These are phyloP conservation scores for Penicillium thymicola DNA, from an alignment of 2,329 filamentous ascomycete genomes.

Conservation along the genomic window DNA sequence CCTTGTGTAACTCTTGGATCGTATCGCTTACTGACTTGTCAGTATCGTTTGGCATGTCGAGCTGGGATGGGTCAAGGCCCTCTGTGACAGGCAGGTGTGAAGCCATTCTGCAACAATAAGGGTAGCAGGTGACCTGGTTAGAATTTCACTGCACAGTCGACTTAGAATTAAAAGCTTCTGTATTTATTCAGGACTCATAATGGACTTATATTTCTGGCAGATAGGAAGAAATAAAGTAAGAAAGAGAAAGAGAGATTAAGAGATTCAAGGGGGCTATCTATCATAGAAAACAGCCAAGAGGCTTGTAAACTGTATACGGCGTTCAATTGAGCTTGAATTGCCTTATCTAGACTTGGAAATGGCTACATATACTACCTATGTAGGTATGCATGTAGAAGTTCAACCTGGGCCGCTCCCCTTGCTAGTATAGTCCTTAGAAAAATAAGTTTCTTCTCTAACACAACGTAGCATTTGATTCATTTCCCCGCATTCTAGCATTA, in stretches of 20 bases:
- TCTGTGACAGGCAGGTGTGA: neutral
- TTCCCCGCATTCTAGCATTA: neutral
- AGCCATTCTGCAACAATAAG: neutral
- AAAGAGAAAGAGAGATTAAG: neutral
- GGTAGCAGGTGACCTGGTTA: neutral
- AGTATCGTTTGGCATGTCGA: neutral
- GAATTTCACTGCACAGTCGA: neutral
- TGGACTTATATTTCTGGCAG: neutral
- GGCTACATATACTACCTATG: neutral
- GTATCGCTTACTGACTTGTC: neutral
- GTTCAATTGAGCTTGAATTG: neutral
- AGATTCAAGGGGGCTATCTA: neutral
- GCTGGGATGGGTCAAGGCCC: neutral
- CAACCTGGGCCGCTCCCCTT: neutral
- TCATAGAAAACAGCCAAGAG: neutral
- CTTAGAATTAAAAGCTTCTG: neutral
- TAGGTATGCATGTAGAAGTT: neutral
- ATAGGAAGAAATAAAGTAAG: neutral
- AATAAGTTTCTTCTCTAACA: neutral
- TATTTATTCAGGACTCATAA: too few species aligned
- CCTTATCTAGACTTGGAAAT: neutral
- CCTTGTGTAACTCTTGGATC: constrained; percentile 6
- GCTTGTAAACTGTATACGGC: neutral
- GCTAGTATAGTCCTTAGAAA: neutral
- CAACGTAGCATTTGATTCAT: neutral